Conservation (phyloP, 306 rosid species). For the Gynostemma pentaphyllum region DNA sequence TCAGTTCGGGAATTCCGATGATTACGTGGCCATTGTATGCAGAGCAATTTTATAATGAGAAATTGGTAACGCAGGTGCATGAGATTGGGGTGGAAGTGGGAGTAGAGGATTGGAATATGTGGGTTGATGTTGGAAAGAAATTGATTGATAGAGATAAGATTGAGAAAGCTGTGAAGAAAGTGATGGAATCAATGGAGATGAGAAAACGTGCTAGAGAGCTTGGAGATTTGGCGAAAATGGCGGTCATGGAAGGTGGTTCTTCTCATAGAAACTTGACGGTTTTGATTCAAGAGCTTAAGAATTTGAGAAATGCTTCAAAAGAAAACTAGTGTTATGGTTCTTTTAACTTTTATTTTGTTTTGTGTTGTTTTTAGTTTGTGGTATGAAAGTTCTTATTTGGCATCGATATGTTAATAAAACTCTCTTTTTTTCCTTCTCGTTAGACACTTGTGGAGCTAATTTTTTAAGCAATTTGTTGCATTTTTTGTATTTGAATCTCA, state of each 20-base stretch:
- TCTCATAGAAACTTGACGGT: slow-evolving; percentile 3
- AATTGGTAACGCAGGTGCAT: slow-evolving; percentile 9
- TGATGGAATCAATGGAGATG: slow-evolving; percentile 20
- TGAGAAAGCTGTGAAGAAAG: slow-evolving; percentile 19
- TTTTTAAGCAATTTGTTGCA: too few relatives aligned
- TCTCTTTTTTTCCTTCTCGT: too few relatives aligned
- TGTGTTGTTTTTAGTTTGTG: too few relatives aligned
- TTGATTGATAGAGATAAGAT: slow-evolving; percentile 12
- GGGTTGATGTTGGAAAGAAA: slow-evolving; percentile 3
- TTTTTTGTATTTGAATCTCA: too few relatives aligned
- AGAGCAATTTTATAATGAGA: slow-evolving; percentile 7
- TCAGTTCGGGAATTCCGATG: slow-evolving; percentile 7
- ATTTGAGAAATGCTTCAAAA: background rate
- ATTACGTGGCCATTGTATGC: slow-evolving; percentile 10
- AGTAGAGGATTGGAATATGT: background rate
- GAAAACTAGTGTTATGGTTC: too few relatives aligned
- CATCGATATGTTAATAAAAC: too few relatives aligned
- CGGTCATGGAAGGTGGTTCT: slow-evolving; percentile 20
- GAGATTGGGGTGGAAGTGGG: slow-evolving; percentile 27
- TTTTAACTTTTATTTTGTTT: too few relatives aligned
- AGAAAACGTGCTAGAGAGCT: slow-evolving; percentile 7
- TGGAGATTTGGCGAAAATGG: slow-evolving; percentile 14
- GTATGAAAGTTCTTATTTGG: too few relatives aligned
- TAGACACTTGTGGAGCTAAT: too few relatives aligned
- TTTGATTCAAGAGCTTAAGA: background rate